Percentiles rank a stretch among this genome's conserved stretches.
Conservation (phyloP, 140 eudicot genomes). For the Bidens hawaiensis region DNA sequence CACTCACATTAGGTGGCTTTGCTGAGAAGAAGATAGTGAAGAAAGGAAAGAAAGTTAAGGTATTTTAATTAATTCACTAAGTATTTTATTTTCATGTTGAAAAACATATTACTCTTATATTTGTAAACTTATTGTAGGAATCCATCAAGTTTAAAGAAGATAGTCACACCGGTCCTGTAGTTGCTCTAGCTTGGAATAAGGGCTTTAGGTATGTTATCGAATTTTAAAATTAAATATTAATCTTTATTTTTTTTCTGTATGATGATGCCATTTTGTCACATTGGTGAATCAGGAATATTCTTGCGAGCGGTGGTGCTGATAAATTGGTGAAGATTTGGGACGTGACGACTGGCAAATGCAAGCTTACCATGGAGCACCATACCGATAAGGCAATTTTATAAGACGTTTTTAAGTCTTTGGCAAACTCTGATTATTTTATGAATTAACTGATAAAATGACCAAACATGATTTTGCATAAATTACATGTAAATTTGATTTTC, state of each 20-base stretch:
- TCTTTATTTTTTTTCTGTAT: not conserved
- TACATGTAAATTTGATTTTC: not conserved
- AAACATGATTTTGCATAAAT: not conserved
- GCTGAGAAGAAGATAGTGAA: slow-evolving; percentile 67
- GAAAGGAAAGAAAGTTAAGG: slow-evolving; percentile 47
- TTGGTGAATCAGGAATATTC: slow-evolving; percentile 52
- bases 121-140: slow-evolving; percentile 38
- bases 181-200: slow-evolving; percentile 90
- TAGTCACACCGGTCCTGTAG: slow-evolving; percentile 84
- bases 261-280: slow-evolving; percentile 4
- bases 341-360: slow-evolving; percentile 66
- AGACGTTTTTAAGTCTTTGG: not conserved
- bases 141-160: slow-evolving; percentile 72
- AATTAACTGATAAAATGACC: not conserved
- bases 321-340: slow-evolving; percentile 88
- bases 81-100: not conserved
- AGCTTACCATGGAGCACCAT: slow-evolving; percentile 70
- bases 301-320: slow-evolving; percentile 96
- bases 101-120: too few relatives aligned
- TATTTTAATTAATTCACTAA: not conserved
- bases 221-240: not conserved
- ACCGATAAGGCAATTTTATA: slow-evolving; percentile 72
- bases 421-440: not conserved
- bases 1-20: slow-evolving; percentile 64
- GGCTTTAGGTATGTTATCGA: slow-evolving; percentile 52